A percentile compares a stretch with the other conserved stretches of the same genome.
These are phyloP conservation scores for Debaryomyces maramus DNA, from an alignment of 805 yeast genomes.

Conservation along the genomic window DNA sequence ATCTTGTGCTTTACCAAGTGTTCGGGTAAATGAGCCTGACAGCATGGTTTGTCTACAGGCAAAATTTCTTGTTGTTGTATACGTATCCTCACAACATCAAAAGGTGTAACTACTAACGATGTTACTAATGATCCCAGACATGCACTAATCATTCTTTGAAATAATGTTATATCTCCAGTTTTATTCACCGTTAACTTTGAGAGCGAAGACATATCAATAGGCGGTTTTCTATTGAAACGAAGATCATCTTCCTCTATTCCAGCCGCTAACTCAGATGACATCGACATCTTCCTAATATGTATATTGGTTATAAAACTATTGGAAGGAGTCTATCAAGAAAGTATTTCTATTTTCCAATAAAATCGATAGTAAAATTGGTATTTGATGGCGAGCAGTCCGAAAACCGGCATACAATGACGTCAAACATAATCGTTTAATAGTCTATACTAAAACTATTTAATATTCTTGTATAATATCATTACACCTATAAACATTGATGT, in stretches of 20 bases:
- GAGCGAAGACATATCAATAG: not conserved
- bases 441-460: slow-evolving; percentile 11
- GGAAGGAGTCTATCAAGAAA: no score
- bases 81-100: slow-evolving; percentile 76
- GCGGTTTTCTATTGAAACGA: slow-evolving; percentile 7
- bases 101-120: slow-evolving; percentile 73
- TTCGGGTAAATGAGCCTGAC: slow-evolving; percentile 25
- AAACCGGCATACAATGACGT: slow-evolving; percentile 1
- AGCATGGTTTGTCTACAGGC: slow-evolving; percentile 28
- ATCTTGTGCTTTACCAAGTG: slow-evolving; percentile 33
- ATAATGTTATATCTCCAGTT: slow-evolving; percentile 40
- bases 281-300: slow-evolving; percentile 24
- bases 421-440: no score
- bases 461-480: slow-evolving; percentile 38
- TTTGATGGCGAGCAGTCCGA: slow-evolving; percentile 2
- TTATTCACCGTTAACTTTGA: not conserved
- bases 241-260: slow-evolving; percentile 35
- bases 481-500: slow-evolving; percentile 58
- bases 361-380: not conserved
- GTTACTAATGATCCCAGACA: slow-evolving; percentile 74
- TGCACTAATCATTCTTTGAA: slow-evolving; percentile 76
- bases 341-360: no score
- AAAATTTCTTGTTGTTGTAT: slow-evolving; percentile 75
- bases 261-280: slow-evolving; percentile 42
- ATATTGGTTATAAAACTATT: not conserved